phyloP scores from a whole-genome alignment of 2,329 filamentous ascomycete genomes.

The Monilinia aucupariae region DNA sequence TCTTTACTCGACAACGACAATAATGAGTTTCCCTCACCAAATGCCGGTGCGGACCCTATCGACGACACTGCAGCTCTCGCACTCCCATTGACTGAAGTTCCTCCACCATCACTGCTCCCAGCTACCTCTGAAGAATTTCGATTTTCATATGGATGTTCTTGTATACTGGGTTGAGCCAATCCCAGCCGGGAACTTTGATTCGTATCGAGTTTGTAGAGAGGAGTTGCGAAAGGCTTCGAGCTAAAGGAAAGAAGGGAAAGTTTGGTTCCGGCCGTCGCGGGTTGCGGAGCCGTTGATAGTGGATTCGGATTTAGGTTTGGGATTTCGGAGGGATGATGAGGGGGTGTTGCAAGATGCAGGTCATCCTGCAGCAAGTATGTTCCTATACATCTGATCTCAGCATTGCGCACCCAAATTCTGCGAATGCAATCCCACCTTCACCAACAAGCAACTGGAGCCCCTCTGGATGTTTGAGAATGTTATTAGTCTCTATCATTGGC shows the following conservation, averaged over 20 bases:
- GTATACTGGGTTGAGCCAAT: conserved; percentile 45
- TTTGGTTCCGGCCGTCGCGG: conserved; percentile 80
- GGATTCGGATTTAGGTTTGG: conserved; percentile 85
- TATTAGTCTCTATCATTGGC: conserved; percentile 89
- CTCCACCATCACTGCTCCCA: conserved; percentile 51
- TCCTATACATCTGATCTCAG: conserved; percentile 45
- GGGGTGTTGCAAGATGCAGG: conserved; percentile 85
- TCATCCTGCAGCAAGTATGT: conserved; percentile 89
- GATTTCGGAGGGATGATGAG: conserved; percentile 90
- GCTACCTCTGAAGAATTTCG: conserved; percentile 56
- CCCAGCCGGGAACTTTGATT: conserved; percentile 44
- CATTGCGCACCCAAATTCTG: neutral
- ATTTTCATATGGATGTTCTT: conserved; percentile 57
- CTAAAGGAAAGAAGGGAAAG: conserved; percentile 60
- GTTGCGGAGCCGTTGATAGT: conserved; percentile 74
- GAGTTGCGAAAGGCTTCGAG: conserved; percentile 39
- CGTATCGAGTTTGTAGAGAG: conserved; percentile 50
- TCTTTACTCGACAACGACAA: conserved; percentile 63
- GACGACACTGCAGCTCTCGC: conserved; percentile 33
- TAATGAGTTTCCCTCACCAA: conserved; percentile 80
- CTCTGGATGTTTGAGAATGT: conserved; percentile 72
- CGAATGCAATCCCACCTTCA: conserved; percentile 57
- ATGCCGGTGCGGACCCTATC: conserved; percentile 53
- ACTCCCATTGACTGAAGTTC: conserved; percentile 46
- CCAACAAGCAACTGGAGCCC: conserved; percentile 88